phyloP scores from a whole-genome alignment of 345 rosid species.

The Erysimum cheiranthoides region DNA sequence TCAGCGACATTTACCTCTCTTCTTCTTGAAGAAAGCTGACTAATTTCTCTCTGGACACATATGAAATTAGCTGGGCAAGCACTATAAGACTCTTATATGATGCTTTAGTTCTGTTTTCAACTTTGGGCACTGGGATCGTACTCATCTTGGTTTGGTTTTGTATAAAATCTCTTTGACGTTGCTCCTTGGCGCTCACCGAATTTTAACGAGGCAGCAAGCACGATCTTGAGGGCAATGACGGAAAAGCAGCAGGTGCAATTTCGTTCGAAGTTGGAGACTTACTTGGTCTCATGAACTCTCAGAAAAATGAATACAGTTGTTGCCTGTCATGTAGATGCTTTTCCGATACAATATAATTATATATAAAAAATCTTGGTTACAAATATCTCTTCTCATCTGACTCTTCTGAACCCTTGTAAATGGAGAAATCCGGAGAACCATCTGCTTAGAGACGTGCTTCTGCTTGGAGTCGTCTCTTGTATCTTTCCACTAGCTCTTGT shows the following conservation, averaged over 20 bases:
- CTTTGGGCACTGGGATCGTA: slow-evolving; percentile 37
- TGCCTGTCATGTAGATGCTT: slow-evolving; percentile 30
- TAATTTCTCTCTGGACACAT: slow-evolving; percentile 27
- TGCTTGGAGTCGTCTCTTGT: slow-evolving; percentile 52
- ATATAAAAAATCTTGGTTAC: slow-evolving; percentile 13
- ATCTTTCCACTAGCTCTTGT: slow-evolving; percentile 59
- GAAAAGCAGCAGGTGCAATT: slow-evolving; percentile 27
- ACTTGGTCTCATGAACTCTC: slow-evolving; percentile 21
- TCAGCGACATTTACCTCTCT: slow-evolving; percentile 33
- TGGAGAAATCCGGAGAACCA: background rate
- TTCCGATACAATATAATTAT: slow-evolving; percentile 19
- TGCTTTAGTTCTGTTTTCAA: slow-evolving; percentile 41
- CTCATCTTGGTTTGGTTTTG: slow-evolving; percentile 37
- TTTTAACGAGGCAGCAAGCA: slow-evolving; percentile 31
- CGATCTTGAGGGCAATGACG: slow-evolving; percentile 6
- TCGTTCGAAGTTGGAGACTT: slow-evolving; percentile 27
- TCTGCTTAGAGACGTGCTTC: slow-evolving; percentile 28
- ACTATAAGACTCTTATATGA: slow-evolving; percentile 40
- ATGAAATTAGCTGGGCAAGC: slow-evolving; percentile 39
- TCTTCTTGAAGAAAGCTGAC: slow-evolving; percentile 43
- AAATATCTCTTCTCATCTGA: slow-evolving; percentile 2
- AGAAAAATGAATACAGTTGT: slow-evolving; percentile 22
- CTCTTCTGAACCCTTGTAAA: background rate
- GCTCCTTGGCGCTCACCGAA: slow-evolving; percentile 15
- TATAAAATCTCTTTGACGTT: slow-evolving; percentile 40